A percentile compares a stretch with the other conserved stretches of the same genome.
These are phyloP conservation scores for Cystobasidium ongulense DNA, from an alignment of 768 basidiomycete species.

Conservation along the genomic window DNA sequence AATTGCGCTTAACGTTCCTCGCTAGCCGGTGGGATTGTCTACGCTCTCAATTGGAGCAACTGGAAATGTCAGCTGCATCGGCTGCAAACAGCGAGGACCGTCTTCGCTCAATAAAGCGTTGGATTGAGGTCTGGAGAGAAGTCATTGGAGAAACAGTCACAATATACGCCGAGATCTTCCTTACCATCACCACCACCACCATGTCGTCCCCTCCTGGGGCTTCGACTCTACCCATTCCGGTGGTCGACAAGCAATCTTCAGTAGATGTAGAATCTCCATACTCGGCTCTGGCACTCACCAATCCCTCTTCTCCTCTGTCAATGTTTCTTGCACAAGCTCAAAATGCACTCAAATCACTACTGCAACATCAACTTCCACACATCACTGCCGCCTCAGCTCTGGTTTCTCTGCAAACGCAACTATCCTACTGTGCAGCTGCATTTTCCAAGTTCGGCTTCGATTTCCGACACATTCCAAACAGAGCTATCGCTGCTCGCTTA, in stretches of 20 bases:
- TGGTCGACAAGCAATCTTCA: not conserved
- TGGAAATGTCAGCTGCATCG: conserved; percentile 19
- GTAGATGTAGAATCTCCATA: not conserved
- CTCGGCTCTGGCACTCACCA: conserved; percentile 45
- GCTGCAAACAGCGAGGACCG: conserved; percentile 39
- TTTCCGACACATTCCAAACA: conserved; percentile 59
- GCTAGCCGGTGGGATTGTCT: conserved; percentile 38
- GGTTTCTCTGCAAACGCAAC: conserved; percentile 77
- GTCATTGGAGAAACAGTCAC: conserved; percentile 49
- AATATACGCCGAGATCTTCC: conserved; percentile 48
- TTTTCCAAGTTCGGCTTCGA: conserved; percentile 88
- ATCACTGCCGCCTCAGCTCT: conserved; percentile 55
- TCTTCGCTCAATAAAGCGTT: conserved; percentile 45
- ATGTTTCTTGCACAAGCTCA: conserved; percentile 54
- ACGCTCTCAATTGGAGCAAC: conserved; percentile 35
- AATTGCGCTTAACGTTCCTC: conserved; percentile 40
- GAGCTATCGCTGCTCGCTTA: conserved; percentile 19
- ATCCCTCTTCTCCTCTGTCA: conserved; percentile 50
- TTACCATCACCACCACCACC: conserved; percentile 10
- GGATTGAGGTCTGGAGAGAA: conserved; percentile 50
- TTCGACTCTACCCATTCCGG: not conserved
- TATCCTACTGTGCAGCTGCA: conserved; percentile 84
- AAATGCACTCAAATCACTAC: conserved; percentile 44
- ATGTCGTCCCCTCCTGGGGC: conserved; percentile 2
- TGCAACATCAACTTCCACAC: conserved; percentile 56